Conservation (phyloP, 805 yeast species). For the Starmera caribaea region DNA sequence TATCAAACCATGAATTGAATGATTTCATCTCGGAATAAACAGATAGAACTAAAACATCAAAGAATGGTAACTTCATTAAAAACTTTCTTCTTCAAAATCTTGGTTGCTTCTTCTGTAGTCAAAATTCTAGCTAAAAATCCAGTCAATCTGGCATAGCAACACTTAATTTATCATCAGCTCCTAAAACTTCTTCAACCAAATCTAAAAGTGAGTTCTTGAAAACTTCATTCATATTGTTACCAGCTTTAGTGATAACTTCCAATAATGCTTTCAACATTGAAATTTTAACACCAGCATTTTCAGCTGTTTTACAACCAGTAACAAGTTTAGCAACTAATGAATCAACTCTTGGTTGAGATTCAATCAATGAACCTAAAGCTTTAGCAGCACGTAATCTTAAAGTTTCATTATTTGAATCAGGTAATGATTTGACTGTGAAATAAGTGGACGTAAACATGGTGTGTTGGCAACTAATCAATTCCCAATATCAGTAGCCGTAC, state of each 20-base stretch:
- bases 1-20: conserved; percentile 59
- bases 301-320: conserved; percentile 57
- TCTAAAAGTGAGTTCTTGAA: conserved; percentile 62
- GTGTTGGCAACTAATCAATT: too few species aligned
- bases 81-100: conserved; percentile 51
- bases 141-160: conserved; percentile 71
- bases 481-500: conserved; percentile 91
- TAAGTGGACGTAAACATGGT: conserved; percentile 88
- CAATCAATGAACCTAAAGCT: conserved; percentile 82
- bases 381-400: conserved; percentile 79
- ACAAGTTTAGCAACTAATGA: conserved; percentile 82
- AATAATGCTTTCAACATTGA: conserved; percentile 80
- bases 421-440: conserved; percentile 93
- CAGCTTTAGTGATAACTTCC: conserved; percentile 76
- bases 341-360: conserved; percentile 88
- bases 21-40: conserved; percentile 64
- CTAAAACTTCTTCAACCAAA: conserved; percentile 60
- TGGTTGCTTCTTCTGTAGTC: conserved; percentile 51
- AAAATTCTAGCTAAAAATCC: conserved; percentile 69
- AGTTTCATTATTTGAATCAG: conserved; percentile 65
- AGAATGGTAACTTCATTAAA: conserved; percentile 34
- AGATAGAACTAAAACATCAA: conserved; percentile 54
- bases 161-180: conserved; percentile 49
- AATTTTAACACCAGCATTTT: conserved; percentile 64
- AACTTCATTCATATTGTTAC: conserved; percentile 62